Evolutionary conservation across 2,329 filamentous ascomycete species (phyloP), one percentile per base, ranked within the genome.

Genomic region (Hypoxylon sp.): DNA sequence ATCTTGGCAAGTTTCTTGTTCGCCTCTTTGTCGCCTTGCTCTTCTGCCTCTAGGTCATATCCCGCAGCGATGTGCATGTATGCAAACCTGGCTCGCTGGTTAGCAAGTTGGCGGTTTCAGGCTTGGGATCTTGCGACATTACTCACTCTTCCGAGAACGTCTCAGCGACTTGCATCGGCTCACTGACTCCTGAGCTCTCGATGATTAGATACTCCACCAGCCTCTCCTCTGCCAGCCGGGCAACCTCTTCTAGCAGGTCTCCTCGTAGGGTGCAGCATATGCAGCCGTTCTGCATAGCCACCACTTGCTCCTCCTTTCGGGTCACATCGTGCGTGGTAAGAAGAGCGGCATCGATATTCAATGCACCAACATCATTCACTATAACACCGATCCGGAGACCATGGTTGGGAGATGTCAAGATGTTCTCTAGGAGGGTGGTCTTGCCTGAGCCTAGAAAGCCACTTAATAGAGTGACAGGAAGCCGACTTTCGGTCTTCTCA

Each of bases 241-340:
- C 86, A 0, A 90, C 78, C 65, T 90, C 87, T 51, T 87, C 82
- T 0, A 91, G 77, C 1, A 90, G 70, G 47, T 90, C 87, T 1
- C 87, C 86, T 3, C 88, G 82, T 0, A 90, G 75, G 0, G 87
- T 90, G 61, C 88, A 91, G 73, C 87, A 91, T 62, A 91, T 91
- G 59, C 88, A 90, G 7, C 87, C 86, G 55, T 89, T 89, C 62
- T 89, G 84, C 45, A 89, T 76, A 7, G 84, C 80, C 11, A 89
- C 82, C 21, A 89, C 75, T 56, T 87, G 86, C 57, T 88, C 83
- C 27, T 85, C 73, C 57, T 81, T 78, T 2, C 66, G 62, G 19
- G 79, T 80, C 25, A 87, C 69, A 16, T 76, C 77, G 61, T 84
- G 78, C 1, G 81, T 73, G 11, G 79, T 78, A 32, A 88, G 81